Conservation (phyloP, 768 basidiomycete species). For the Arthromyces matolae region DNA sequence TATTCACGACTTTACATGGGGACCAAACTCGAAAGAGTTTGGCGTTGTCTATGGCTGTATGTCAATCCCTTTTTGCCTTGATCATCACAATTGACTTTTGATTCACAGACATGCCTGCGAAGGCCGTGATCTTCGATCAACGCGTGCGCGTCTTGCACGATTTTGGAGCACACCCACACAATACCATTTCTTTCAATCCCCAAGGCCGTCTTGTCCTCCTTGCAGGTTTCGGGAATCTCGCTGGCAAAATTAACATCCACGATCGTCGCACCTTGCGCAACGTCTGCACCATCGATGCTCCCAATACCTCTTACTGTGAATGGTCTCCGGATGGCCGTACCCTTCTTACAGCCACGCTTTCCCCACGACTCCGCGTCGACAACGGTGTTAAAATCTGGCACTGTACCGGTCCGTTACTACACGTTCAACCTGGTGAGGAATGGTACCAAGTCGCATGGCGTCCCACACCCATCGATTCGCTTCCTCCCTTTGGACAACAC, state of each 20-base stretch:
- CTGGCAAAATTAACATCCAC: constrained; percentile 89
- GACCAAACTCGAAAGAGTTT: constrained; percentile 95
- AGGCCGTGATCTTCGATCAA: constrained; percentile 87
- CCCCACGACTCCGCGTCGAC: constrained; percentile 92
- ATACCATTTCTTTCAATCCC: constrained; percentile 93
- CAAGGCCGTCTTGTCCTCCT: constrained; percentile 85
- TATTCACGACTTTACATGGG: constrained; percentile 96
- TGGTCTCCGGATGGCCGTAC: constrained; percentile 95
- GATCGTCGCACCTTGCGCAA: constrained; percentile 85
- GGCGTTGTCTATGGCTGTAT: constrained; percentile 94
- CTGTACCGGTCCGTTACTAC: constrained; percentile 82
- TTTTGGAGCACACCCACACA: constrained; percentile 85
- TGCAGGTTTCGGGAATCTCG: constrained; percentile 95
- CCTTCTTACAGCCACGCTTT: constrained; percentile 93
- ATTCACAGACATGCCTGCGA: constrained; percentile 85
- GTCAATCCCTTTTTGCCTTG: constrained; percentile 23
- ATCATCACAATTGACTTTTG: constrained; percentile 4
- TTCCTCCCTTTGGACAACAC: constrained; percentile 60
- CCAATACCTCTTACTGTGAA: constrained; percentile 91
- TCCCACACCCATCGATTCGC: constrained; percentile 62
- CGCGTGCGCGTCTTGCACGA: constrained; percentile 86
- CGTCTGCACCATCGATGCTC: constrained; percentile 77
- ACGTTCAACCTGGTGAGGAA: constrained; percentile 80
- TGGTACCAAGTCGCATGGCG: constrained; percentile 88
- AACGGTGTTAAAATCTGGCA: constrained; percentile 98